A percentile compares a stretch with the other conserved stretches of the same genome.
These are phyloP conservation scores for Penicillium desertorum DNA, from an alignment of 495 filamentous ascomycete genomes.

Conservation along the genomic window DNA sequence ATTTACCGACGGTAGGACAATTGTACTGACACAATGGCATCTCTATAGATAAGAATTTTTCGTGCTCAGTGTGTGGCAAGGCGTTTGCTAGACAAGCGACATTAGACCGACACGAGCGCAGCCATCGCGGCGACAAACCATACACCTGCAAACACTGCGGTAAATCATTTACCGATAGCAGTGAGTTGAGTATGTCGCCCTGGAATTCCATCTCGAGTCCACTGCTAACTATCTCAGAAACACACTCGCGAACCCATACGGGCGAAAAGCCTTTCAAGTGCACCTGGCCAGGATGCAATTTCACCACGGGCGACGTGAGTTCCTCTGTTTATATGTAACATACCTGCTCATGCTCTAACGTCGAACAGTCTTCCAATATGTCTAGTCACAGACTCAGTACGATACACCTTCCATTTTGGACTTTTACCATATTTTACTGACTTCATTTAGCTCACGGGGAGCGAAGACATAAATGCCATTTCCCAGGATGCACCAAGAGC, in stretches of 20 bases:
- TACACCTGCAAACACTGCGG: slow-evolving; percentile 47
- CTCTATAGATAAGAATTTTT: slow-evolving; percentile 46
- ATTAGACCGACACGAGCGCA: slow-evolving; percentile 52
- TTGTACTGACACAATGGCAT: slow-evolving; percentile 9
- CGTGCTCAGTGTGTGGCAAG: slow-evolving; percentile 49
- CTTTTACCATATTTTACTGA: slow-evolving; percentile 17
- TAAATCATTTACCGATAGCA: slow-evolving; percentile 51
- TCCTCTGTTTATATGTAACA: neutral
- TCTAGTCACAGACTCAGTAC: slow-evolving; percentile 49
- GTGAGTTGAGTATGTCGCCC: slow-evolving; percentile 45
- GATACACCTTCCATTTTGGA: slow-evolving; percentile 5
- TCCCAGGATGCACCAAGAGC: slow-evolving; percentile 47
- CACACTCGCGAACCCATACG: slow-evolving; percentile 52
- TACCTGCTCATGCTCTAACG: slow-evolving; percentile 2
- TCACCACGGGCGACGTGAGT: slow-evolving; percentile 50
- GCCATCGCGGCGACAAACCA: slow-evolving; percentile 54
- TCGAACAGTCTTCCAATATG: slow-evolving; percentile 48
- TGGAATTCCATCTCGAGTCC: neutral
- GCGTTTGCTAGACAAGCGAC: slow-evolving; percentile 48
- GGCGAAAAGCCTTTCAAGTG: slow-evolving; percentile 55
- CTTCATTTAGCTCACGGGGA: slow-evolving; percentile 40
- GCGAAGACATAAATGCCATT: slow-evolving; percentile 47
- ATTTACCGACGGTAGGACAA: neutral
- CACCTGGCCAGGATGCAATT: slow-evolving; percentile 48
- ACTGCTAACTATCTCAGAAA: slow-evolving; percentile 38